Base-by-base conservation (phyloP, 345 rosid species). In the Gossypium ekmanianum region DNA sequence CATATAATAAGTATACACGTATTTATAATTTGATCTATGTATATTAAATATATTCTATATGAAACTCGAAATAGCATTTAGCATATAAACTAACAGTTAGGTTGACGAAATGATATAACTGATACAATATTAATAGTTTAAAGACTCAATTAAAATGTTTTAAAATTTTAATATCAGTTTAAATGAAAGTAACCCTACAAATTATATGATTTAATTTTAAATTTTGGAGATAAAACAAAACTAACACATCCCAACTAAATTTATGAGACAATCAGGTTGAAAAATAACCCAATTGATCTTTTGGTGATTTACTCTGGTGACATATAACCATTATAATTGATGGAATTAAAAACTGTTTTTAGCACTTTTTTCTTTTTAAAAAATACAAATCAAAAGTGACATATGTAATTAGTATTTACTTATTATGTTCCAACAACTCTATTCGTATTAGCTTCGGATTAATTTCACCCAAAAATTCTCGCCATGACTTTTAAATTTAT, bases 231-330 rank as follows among this genome's bases (percentile, higher is more conserved):
- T 29, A 29, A 4, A 29, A 29, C 8, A 44, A 3, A 39, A 67
- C 73, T 55, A 2, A 67, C 73, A 39, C 22, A 43, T 75, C 66
- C 66, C 66, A 7, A 66, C 54, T 75, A 66, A 66, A 16, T 55
- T 75, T 65, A 66, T 43, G 64, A 65, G 62, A 16, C 54, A 64
- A 22, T 41, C 65, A 20, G 26, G 29, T 17, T 75, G 56, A n/a
- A 29, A 75, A 56, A 56, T 34, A 34, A 34, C 43, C 41, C 12
- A 4, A 1, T 13, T 66, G 67, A 58, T 76, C 7, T 76, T 76
- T 20, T 64, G 41, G 24, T 75, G 6, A 72, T 57, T 66, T 75
- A 66, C 63, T 75, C 65, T 1, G 56, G 77, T 14, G 77, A 62
- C 76, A 74, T 74, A 12, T 62, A 62, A 48, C 51, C 70, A 27